These are phyloP conservation scores for Pythium myriotylum DNA, from an alignment of 352 stramenopile species.

Conservation along the genomic window DNA sequence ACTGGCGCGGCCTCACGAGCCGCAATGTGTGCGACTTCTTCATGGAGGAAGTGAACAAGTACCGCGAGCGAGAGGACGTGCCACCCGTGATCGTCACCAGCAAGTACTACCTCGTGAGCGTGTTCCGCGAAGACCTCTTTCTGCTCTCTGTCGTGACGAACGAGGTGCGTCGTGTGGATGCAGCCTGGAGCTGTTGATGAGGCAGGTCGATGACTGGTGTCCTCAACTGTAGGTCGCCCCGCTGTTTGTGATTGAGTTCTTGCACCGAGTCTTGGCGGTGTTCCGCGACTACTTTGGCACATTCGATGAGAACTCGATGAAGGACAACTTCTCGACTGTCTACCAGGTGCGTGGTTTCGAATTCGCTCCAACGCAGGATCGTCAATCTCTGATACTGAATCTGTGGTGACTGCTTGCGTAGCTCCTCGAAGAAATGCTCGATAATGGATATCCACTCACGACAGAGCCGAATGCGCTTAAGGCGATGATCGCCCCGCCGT, in stretches of 20 bases:
- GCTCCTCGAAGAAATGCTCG: constrained; percentile 96
- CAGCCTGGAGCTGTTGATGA: neutral
- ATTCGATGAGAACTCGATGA: constrained; percentile 96
- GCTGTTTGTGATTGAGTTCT: constrained; percentile 95
- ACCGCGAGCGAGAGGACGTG: constrained; percentile 84
- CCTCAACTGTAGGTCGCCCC: constrained; percentile 65
- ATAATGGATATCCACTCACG: constrained; percentile 97
- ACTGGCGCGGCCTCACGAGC: constrained; percentile 95
- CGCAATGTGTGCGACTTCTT: constrained; percentile 98
- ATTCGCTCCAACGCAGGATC: no score
- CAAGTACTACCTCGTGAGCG: constrained; percentile 92
- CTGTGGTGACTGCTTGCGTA: constrained; percentile 36
- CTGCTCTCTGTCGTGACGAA: constrained; percentile 94
- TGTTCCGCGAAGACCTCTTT: constrained; percentile 95
- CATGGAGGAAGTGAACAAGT: constrained; percentile 96
- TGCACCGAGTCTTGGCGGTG: constrained; percentile 95
- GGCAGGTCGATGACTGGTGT: neutral
- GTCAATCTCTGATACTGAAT: no score
- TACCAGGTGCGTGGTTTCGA: constrained; percentile 79
- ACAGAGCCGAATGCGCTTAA: constrained; percentile 98
- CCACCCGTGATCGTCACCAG: constrained; percentile 86
- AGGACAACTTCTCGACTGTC: constrained; percentile 97
- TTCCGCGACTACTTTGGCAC: constrained; percentile 97
- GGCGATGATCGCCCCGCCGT: constrained; percentile 95
- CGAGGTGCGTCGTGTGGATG: constrained; percentile 66